Evolutionary conservation across 1,284 basidiomycete species (phyloP), one percentile per base, ranked within the genome.

Genomic region (Trichosporon sp.): DNA sequence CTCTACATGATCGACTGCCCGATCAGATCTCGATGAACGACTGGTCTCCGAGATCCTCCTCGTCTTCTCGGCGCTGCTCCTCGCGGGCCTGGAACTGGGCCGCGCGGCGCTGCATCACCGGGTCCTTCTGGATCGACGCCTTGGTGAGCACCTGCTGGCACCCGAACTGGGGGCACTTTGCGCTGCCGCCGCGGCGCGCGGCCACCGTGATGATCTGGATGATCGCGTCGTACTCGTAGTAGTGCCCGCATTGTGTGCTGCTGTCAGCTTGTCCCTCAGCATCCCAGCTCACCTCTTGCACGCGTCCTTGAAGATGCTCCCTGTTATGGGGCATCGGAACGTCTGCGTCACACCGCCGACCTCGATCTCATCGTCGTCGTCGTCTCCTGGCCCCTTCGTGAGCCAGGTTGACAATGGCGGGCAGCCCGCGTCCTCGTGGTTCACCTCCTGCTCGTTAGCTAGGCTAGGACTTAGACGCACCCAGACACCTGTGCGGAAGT

Each of bases 331-430:
- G 73, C 92, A 95, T 66, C 88, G 90, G 85, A 88, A 92, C 73
- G 88, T 89, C 77, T 93, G 91, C 7, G 89, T 91, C 25, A 89
- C 86, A 63, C 92, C 92, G 62, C 93, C 93, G 60, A 93, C 85
- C 80, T 92, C 89, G 25, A 95, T 82, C 9, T 92, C 91, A 44
- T 93, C 91, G 63, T 90, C 90, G 62, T 90, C 89, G 66, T 91
- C 90, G 75, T 92, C n/a, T n/a, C n/a, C 91, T 38, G 87, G 85
- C 85, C 92, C 91, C 90, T 64, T 71, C 12, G 70, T 71, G 34
- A 95, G 87, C 71, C 92, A 87, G 35, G 89, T 87, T 0, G 87
- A 89, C 47, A 94, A 85, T 7, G 92, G 91, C 53, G 92, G 92
- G 85, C 92, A 92, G 5, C 88, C 86, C 65, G 79, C 72, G 56